Base-by-base conservation (phyloP, 208 protist genomes). In the Crithidia bombi region DNA sequence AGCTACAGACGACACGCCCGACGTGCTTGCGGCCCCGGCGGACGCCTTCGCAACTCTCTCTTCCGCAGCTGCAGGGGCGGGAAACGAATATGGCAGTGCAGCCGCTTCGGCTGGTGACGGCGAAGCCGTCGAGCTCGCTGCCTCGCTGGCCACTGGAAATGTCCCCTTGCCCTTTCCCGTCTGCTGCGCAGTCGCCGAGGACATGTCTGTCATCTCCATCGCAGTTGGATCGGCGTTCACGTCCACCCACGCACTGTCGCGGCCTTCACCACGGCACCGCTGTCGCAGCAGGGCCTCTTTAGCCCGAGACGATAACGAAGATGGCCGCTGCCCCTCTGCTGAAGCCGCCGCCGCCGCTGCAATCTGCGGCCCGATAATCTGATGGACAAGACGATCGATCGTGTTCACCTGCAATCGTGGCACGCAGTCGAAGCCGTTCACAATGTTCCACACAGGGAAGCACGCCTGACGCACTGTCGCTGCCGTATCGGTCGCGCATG, bases 351-450 rank as follows among this genome's bases (percentile, higher is more conserved):
- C 6, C 1, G 59, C 1, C 21, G 50, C 41, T 17, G 44, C 41
- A 4, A 47, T 47, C 32, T 62, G 63, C 36, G 65, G 39, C 5
- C 63, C 54, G 33, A 66, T 50, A 19, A 72, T 14, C 23, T 80
- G 47, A 9, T 69, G 69, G 2, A 75, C 14, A 9, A 74, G 69
- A 15, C 86, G 83, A 64, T 92, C 82, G 28, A 92, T 51, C 5
- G 76, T 83, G 64, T 92, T 92, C 25, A 92, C 43, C 73, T 92
- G 86, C 54, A 92, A 67, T 6, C 86, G 83, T 10, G 76, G 75
- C 43, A 92, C 82, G 28, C 74, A 74, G 64, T 89, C 86, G 36
- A 69, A 81, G 23, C 81, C 81, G 51, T 76, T 85, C 25, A 92
- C 81, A 36, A 89, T 64, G 57, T 41, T 82, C 79, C 78, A 86